Evolutionary conservation across 106 monocot species (phyloP), one percentile per base, ranked within the genome.

Genomic region (Triglochin maritima): DNA sequence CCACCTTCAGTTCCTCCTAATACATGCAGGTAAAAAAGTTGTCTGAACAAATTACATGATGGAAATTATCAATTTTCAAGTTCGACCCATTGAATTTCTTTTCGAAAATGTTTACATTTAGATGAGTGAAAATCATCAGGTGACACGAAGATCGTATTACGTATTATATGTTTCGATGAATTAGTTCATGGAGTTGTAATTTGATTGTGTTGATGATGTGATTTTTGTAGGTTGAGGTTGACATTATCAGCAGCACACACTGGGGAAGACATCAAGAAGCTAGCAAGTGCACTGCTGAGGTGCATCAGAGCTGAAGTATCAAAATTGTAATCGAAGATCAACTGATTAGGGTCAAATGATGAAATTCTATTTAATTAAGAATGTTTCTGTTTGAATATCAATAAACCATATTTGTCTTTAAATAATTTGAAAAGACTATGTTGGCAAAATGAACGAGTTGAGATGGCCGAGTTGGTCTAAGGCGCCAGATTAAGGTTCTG

Each of bases 1-100:
- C 95, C 95, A 71, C 91, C 95, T 13, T 85, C 87, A 5, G 95
- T 96, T 4, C 80, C 95, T 64, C 64, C 85, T 4, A 88, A 96
- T 71, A 90, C 84, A 50, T 91, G 95, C 90, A 83, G 95, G 90
- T 91, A 7, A 15, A 14, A 5, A 46, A 46, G 64, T 64, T 64
- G 3, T 49, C 14, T 9, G 6, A n/a, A 48, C 44, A 9, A 16
- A 16, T 64, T 16, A 14, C 14, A 55, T 4, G 14, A 12, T 55
- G 8, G 3, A 55, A 12, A 12, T 57, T 5, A 72, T 59, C 11
- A 17, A 50, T 53, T 74, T n/a, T 57, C 51, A 50, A 17, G 46
- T 41, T 42, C 10, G 29, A 10, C 14, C 49, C 1, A 59, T 29
- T 29, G 29, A 29, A 29, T 29, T 29, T 29, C 29, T 29, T 29